Conservation (phyloP, 2,329 filamentous ascomycete species). For the Verticillium alfalfae region DNA sequence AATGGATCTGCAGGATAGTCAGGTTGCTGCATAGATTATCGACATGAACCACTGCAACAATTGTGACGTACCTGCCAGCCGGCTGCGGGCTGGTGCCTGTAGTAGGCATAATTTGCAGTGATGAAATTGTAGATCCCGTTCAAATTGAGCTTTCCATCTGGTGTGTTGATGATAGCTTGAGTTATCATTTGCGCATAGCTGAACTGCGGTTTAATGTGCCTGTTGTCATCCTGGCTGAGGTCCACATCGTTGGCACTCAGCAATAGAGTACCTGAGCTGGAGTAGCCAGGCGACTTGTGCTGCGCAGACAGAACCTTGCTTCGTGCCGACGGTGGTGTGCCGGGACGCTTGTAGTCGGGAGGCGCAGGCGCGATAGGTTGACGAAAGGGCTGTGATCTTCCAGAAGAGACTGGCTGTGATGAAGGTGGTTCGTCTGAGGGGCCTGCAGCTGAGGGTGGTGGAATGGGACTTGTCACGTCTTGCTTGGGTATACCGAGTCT, state of each 20-base stretch:
- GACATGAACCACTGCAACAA: background rate
- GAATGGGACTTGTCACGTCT: constrained; percentile 3
- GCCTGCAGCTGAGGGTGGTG: constrained; percentile 7
- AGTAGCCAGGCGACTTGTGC: constrained; percentile 32
- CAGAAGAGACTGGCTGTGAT: constrained; percentile 6
- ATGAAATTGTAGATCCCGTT: constrained; percentile 94
- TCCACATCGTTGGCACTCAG: constrained; percentile 58
- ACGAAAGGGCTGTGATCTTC: constrained; percentile 15
- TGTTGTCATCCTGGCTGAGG: constrained; percentile 75
- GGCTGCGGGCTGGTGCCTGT: constrained; percentile 67
- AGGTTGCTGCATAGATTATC: constrained; percentile 12
- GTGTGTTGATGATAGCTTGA: constrained; percentile 84
- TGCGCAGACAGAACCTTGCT: constrained; percentile 21
- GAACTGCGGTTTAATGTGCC: constrained; percentile 90
- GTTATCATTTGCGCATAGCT: constrained; percentile 97
- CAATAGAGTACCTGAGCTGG: constrained; percentile 32
- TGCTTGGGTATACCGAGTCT: constrained; percentile 50
- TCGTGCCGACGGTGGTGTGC: constrained; percentile 50
- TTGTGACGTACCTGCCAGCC: constrained; percentile 76
- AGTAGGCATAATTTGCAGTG: constrained; percentile 86
- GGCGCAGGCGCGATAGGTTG: constrained; percentile 54
- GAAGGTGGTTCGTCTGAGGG: constrained; percentile 7
- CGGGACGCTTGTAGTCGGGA: constrained; percentile 54
- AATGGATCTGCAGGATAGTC: constrained; percentile 65
- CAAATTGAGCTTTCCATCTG: constrained; percentile 83